phyloP scores from a whole-genome alignment of 2,329 filamentous ascomycete species.

The Neurospora sp. region DNA sequence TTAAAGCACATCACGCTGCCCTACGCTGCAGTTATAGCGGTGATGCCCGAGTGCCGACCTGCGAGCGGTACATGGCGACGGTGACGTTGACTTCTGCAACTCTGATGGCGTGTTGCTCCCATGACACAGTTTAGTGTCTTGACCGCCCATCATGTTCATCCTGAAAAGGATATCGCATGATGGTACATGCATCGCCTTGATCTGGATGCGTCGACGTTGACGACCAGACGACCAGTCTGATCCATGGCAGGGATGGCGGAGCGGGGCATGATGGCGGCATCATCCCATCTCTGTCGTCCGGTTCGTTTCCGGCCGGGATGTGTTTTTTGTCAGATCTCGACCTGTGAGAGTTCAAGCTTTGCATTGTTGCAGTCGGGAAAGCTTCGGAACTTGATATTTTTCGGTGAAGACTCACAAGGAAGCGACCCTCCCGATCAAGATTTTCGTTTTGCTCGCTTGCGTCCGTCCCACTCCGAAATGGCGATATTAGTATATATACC shows the following conservation, averaged over 20 bases:
- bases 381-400: background rate
- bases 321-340: background rate
- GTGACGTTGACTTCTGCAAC: background rate
- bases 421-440: background rate
- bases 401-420: background rate
- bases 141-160: background rate
- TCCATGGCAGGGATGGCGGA: background rate
- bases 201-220: background rate
- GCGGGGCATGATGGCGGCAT: background rate
- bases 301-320: background rate
- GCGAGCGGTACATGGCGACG: background rate
- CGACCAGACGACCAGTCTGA: background rate
- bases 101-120: background rate
- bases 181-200: background rate
- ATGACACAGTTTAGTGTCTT: background rate
- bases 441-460: background rate
- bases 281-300: background rate
- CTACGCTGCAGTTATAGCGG: background rate
- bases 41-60: background rate
- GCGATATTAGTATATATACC: background rate
- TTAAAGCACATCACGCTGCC: background rate
- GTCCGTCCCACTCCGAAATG: background rate
- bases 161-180: background rate
- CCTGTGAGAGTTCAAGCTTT: background rate
- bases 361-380: background rate